These are phyloP conservation scores for Martensiomyces pterosporus DNA, from an alignment of 192 early-diverging fungal species.

Conservation along the genomic window DNA sequence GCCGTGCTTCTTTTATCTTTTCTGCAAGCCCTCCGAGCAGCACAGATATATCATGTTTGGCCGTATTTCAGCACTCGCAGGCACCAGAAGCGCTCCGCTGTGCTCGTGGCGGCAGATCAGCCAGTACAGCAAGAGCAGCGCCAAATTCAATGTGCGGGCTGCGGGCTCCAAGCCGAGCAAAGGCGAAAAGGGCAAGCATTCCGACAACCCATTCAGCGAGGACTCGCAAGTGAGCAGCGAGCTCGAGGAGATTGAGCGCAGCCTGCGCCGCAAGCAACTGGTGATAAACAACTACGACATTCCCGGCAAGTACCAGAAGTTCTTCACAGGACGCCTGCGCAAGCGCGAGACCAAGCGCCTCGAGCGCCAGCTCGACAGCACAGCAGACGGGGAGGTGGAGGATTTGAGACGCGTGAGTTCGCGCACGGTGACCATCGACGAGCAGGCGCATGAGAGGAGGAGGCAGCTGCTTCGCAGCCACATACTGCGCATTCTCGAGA, in stretches of 20 bases:
- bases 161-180: neutral
- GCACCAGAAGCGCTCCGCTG: too few species aligned
- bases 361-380: slow-evolving; percentile 21
- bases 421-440: slow-evolving; percentile 22
- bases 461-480: slow-evolving; percentile 26
- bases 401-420: slow-evolving; percentile 24
- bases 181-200: neutral
- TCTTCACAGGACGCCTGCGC: slow-evolving; percentile 44
- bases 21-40: too few species aligned
- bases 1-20: too few species aligned
- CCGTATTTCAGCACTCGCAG: too few species aligned
- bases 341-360: slow-evolving; percentile 35
- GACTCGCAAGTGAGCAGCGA: too few species aligned
- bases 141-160: too few species aligned
- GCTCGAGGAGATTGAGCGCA: slow-evolving; percentile 19
- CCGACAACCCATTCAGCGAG: too few species aligned
- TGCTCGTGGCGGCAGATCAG: slow-evolving; percentile 1
- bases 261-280: slow-evolving; percentile 34
- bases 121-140: neutral
- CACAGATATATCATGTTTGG: too few species aligned
- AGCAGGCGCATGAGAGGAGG: slow-evolving; percentile 18
- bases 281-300: slow-evolving; percentile 42
- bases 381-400: neutral
- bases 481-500: slow-evolving; percentile 43
- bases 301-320: slow-evolving; percentile 45